Conservation (phyloP, 2,329 filamentous ascomycete genomes). For the Scolecobasidium constrictum region DNA sequence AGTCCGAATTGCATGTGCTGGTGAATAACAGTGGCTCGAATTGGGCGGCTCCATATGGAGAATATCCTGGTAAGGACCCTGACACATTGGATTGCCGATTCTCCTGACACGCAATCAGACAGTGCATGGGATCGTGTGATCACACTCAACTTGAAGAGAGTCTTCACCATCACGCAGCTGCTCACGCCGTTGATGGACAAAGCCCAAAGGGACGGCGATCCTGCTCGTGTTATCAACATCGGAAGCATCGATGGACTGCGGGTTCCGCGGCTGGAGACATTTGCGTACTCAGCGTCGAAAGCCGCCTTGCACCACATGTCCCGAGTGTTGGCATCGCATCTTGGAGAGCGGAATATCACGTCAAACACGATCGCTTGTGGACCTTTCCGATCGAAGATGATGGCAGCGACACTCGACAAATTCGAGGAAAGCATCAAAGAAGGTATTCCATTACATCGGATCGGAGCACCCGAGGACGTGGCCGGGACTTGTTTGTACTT, state of each 20-base stretch:
- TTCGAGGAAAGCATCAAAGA: conserved; percentile 44
- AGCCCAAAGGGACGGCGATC: conserved; percentile 31
- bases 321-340: conserved; percentile 50
- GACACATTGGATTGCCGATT: too few relatives aligned
- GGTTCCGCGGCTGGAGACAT: conserved; percentile 49
- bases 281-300: conserved; percentile 49
- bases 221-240: conserved; percentile 53
- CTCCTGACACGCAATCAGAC: too few relatives aligned
- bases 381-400: conserved; percentile 62
- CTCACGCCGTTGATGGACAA: conserved; percentile 52
- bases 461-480: conserved; percentile 57
- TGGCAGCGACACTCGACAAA: conserved; percentile 56
- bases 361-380: conserved; percentile 62
- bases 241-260: conserved; percentile 52
- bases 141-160: conserved; percentile 50
- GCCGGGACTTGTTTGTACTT: conserved; percentile 63
- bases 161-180: conserved; percentile 54
- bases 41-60: conserved; percentile 51
- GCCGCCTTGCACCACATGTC: conserved; percentile 54
- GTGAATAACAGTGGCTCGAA: conserved; percentile 57
- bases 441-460: conserved; percentile 54
- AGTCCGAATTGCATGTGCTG: conserved; percentile 47
- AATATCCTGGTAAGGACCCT: too few relatives aligned
- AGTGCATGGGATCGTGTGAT: conserved; percentile 45
- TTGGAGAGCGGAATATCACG: conserved; percentile 50